These are phyloP conservation scores for Rhodotorula glutinis DNA, from an alignment of 1,284 basidiomycete species.

Conservation along the genomic window DNA sequence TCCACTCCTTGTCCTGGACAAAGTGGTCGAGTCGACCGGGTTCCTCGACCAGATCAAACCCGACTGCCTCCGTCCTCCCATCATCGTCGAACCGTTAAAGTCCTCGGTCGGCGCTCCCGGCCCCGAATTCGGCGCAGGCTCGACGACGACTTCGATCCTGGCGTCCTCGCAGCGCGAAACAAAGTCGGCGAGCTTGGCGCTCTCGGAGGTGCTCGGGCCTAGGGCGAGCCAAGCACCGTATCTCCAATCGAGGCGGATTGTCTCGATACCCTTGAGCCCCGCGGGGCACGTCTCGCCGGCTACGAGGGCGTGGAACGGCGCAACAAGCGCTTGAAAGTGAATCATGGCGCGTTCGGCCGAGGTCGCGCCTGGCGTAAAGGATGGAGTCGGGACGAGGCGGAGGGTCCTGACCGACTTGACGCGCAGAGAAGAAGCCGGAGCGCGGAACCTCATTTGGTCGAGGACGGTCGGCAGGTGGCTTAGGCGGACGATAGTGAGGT, in stretches of 20 bases:
- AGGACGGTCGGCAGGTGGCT: conserved; percentile 2
- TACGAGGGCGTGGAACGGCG: not conserved
- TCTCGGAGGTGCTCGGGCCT: not conserved
- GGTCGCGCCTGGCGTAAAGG: conserved; percentile 13
- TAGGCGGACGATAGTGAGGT: conserved; percentile 14
- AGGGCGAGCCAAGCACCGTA: conserved; percentile 18
- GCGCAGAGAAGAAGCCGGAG: not conserved
- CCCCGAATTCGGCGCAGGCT: not conserved
- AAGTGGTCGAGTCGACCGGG: not conserved
- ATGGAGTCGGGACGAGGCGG: conserved; percentile 12
- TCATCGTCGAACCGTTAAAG: not conserved
- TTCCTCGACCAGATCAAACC: not conserved
- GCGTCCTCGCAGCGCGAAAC: not conserved
- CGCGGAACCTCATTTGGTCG: conserved; percentile 10
- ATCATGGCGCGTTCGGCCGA: conserved; percentile 18
- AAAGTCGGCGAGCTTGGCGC: not conserved
- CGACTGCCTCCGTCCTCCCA: not conserved
- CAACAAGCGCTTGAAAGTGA: conserved; percentile 21
- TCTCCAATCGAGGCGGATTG: conserved; percentile 16
- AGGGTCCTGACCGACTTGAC: not conserved
- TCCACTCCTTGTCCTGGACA: not conserved
- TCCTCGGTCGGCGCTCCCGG: not conserved
- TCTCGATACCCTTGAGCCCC: not conserved
- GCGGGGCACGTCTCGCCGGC: not conserved
- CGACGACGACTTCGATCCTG: not conserved